Evolutionary conservation across 2,329 filamentous ascomycete species (phyloP), one percentile per base, ranked within the genome.

Genomic region (Sarocladium strictum): DNA sequence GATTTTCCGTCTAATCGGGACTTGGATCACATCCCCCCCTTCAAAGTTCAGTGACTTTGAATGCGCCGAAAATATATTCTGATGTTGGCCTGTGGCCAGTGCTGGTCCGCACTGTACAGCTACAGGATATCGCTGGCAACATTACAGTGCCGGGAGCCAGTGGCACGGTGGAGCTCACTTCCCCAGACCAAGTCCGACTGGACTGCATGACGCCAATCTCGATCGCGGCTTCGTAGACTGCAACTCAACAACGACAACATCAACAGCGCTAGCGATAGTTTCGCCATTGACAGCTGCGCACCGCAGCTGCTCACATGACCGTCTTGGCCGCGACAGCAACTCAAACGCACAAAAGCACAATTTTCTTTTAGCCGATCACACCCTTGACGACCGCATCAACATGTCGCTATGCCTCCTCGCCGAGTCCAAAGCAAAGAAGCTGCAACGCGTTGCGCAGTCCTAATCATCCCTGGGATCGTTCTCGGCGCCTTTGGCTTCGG

Each of bases 381-480:
- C 54, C 54, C 55, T 54, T 54, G 58, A 56, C 58, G 26, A 17
- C 43, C 17, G 47, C 27, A 21, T 51, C 60, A 59, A 58, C 54
- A 68, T 68, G 63, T 59, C 59, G 66, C 62, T 57, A 72, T 72
- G 69, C 15, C 47, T 35, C 58, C 60, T 55, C 61, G 57, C 40
- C 56, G 58, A 49, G 57, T 59, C 53, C 58, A 61, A 23, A 67
- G 63, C 60, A 65, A 64, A 62, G 47, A 51, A 35, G 7, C 24
- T 49, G 65, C 59, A 27, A 65, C 63, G 40, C 65, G 68, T 54
- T 69, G 69, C 67, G 62, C 65, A 32, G 62, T 69, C 53, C 78
- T 86, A 56, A 69, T 87, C 55, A 83, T 96, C 55, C 91, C 91
- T 3, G 61, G 85, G 37, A 66, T 93, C 52, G 79, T 96, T 38